Evolutionary conservation across 2,329 filamentous ascomycete genomes (phyloP).

Genomic region (Colletotrichum gigasporum): DNA sequence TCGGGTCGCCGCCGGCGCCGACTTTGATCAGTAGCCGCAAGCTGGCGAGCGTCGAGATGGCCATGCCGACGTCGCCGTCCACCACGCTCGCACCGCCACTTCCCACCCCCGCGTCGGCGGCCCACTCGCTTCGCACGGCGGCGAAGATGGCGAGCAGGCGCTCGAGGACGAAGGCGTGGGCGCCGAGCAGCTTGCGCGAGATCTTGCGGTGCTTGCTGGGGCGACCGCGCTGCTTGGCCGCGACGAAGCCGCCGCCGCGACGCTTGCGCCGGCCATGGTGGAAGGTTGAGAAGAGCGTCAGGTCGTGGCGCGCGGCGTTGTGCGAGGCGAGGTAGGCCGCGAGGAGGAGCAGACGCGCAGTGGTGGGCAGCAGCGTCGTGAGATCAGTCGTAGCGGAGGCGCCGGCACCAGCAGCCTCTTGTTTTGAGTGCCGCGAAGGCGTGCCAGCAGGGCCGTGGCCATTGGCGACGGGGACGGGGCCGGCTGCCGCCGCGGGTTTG

Average conservation of each 20-base stretch:
- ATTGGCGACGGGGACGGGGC: neutral
- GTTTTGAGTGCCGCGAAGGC: constrained; percentile 27
- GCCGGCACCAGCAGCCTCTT: neutral
- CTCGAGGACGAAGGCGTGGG: constrained; percentile 81
- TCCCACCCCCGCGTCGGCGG: constrained; percentile 45
- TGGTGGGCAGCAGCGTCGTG: constrained; percentile 71
- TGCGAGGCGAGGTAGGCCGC: constrained; percentile 85
- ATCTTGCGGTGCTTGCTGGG: constrained; percentile 74
- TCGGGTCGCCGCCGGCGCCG: constrained; percentile 67
- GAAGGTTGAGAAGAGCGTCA: constrained; percentile 79
- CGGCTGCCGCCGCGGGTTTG: neutral
- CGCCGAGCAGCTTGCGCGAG: constrained; percentile 78
- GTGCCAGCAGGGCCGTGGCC: neutral
- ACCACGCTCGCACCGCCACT: constrained; percentile 44
- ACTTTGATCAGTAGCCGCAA: constrained; percentile 75
- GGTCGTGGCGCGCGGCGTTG: constrained; percentile 79
- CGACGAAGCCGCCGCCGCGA: constrained; percentile 56
- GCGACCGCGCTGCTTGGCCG: constrained; percentile 38
- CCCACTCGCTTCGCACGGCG: constrained; percentile 69
- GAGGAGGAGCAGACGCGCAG: constrained; percentile 77
- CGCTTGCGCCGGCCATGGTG: constrained; percentile 62
- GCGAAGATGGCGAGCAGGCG: constrained; percentile 81
- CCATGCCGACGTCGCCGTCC: constrained; percentile 68
- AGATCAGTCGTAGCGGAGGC: constrained; percentile 48
- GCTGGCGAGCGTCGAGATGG: constrained; percentile 77